These are phyloP conservation scores for Alternaria sp. DNA, from an alignment of 2,329 filamentous ascomycete genomes.

Conservation along the genomic window DNA sequence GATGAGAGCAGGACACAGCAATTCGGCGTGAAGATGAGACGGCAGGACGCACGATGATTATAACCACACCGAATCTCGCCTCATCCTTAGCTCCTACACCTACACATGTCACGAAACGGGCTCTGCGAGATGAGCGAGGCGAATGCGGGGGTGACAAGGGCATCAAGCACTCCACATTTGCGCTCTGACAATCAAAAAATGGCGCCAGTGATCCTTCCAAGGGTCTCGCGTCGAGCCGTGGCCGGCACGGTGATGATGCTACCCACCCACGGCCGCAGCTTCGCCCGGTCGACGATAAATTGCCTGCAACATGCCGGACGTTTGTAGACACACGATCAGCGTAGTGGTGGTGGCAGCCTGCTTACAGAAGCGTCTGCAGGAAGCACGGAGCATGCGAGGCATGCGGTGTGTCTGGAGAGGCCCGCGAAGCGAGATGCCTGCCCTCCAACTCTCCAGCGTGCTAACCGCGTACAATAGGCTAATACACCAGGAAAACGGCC, in stretches of 20 bases:
- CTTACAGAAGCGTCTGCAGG: conserved; percentile 37
- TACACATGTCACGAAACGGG: conserved; percentile 22
- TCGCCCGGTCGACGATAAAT: conserved; percentile 31
- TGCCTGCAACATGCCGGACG: conserved; percentile 31
- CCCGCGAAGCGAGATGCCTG: conserved; percentile 21
- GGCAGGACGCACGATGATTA: conserved; percentile 26
- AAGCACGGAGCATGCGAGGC: conserved; percentile 30
- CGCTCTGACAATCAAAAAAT: conserved; percentile 34
- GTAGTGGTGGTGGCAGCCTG: conserved; percentile 24
- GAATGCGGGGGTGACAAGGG: conserved; percentile 44
- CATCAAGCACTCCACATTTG: conserved; percentile 38
- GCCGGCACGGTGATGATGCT: conserved; percentile 27
- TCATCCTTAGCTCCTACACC: conserved; percentile 23
- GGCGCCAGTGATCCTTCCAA: conserved; percentile 31
- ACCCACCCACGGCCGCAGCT: conserved; percentile 16
- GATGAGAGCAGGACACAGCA: background rate
- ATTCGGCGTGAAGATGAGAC: conserved; percentile 5
- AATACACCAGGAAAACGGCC: conserved; percentile 27
- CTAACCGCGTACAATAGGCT: conserved; percentile 37
- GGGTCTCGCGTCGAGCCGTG: conserved; percentile 29
- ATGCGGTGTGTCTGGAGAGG: conserved; percentile 19
- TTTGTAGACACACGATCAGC: conserved; percentile 7
- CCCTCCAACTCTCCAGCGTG: conserved; percentile 17
- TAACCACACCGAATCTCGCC: conserved; percentile 29
- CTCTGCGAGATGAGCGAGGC: conserved; percentile 40